Evolutionary conservation across 441 rosid species (phyloP), one percentile per base, ranked within the genome.

Genomic region (Eruca vesicaria): DNA sequence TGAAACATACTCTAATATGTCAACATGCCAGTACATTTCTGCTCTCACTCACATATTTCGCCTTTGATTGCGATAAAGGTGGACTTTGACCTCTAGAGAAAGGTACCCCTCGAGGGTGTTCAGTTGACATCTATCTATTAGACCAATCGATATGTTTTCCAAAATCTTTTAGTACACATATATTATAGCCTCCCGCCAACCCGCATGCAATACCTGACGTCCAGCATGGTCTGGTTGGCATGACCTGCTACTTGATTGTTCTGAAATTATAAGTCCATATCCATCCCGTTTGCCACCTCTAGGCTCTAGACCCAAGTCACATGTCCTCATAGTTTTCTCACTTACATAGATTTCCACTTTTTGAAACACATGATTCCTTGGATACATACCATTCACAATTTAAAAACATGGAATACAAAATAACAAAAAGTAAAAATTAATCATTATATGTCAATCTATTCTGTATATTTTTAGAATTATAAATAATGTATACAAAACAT

Each of bases 21-120:
- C 71, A 73, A 28, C 72, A 66, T 66, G 61, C 60, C 78, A 66
- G 55, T 72, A 16, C 52, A 45, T 58, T 14, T 57, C 21, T 59
- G 36, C 61, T 31, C 53, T 33, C 66, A 14, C 53, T 33, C 66
- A 14, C 35, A n/a, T 9, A 58, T n/a, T 58, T n/a, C 63, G 33
- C 63, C 36, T 58, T 58, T 29, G 63, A 58, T 58, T 58, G 63
- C 36, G 36, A n/a, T n/a, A n/a, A 7, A 58, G 20, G 63, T 58
- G 11, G 14, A 31, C 32, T 56, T 11, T 56, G 60, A 9, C 58
- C 2, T 53, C 3, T 9, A 19, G 6, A 19, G 28, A 53, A 52
- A 52, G 28, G 14, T 53, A 19, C 26, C 19, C 58, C 28, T 53
- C 28, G 12, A 53, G 10, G 8, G 26, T 21, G 56, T 55, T 56